Conservation (phyloP, 768 basidiomycete genomes). For the Auricularia sp. region DNA sequence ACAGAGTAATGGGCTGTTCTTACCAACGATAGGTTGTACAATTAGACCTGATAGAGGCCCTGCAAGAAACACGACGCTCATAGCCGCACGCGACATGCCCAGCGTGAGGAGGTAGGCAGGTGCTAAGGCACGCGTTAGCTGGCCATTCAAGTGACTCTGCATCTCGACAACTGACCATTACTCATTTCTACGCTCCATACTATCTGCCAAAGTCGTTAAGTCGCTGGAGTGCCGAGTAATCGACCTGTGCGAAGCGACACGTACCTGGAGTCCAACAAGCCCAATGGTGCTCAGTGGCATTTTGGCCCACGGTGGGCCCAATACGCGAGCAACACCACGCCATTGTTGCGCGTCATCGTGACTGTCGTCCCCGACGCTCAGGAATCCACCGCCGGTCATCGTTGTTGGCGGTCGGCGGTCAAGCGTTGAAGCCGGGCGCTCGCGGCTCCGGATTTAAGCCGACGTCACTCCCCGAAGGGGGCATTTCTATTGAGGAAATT, state of each 20-base stretch:
- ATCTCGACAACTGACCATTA: constrained; percentile 40
- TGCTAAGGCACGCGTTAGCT: constrained; percentile 27
- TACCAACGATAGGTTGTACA: constrained; percentile 84
- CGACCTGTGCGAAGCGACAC: neutral
- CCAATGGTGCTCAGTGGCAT: constrained; percentile 67
- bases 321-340: constrained; percentile 46
- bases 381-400: neutral
- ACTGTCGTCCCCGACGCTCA: neutral
- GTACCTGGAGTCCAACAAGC: constrained; percentile 64
- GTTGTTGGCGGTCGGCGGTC: neutral
- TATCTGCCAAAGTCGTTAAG: constrained; percentile 18
- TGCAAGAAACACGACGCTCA: constrained; percentile 87
- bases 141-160: constrained; percentile 19
- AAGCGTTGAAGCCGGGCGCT: no score
- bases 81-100: constrained; percentile 73
- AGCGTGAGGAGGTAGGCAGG: constrained; percentile 84
- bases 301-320: constrained; percentile 58
- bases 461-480: no score
- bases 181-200: constrained; percentile 96
- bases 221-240: neutral
- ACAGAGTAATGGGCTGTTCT: constrained; percentile 5
- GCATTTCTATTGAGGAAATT: no score
- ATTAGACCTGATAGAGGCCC: constrained; percentile 85
- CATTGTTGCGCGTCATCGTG: constrained; percentile 27
- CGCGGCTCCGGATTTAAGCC: no score